Conservation (phyloP, 1,139 yeast genomes). For the Kluyveromyces sp. region DNA sequence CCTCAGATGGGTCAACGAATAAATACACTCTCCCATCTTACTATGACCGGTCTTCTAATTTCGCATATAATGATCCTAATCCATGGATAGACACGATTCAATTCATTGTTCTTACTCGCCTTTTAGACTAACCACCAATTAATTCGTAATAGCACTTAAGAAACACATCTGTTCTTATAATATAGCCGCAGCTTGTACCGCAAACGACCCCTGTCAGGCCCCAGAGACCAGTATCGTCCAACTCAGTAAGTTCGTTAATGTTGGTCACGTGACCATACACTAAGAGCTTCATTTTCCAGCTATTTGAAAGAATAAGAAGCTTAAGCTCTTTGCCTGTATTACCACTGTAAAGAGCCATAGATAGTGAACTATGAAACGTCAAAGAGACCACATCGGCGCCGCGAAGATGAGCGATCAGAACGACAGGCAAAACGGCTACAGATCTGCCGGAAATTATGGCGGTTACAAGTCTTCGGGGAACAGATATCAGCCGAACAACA, state of each 20-base stretch:
- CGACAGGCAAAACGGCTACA: not conserved
- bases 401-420: slow-evolving; percentile 1
- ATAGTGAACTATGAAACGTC: not conserved
- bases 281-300: too few relatives aligned
- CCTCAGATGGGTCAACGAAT: slow-evolving; percentile 5
- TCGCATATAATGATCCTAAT: too few relatives aligned
- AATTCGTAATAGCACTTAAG: not conserved
- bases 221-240: too few relatives aligned
- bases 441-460: slow-evolving; percentile 1
- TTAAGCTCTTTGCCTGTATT: not conserved
- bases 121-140: not conserved
- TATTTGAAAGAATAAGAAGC: not conserved
- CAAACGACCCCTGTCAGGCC: too few relatives aligned
- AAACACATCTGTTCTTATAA: not conserved
- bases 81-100: too few relatives aligned
- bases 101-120: not conserved
- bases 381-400: not conserved
- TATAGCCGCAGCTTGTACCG: not conserved
- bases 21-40: not conserved
- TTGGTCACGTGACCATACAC: too few relatives aligned
- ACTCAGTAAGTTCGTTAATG: too few relatives aligned
- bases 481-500: slow-evolving; percentile 1
- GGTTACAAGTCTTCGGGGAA: not conserved
- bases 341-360: not conserved
- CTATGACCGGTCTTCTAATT: too few relatives aligned